Evolutionary conservation across 2,329 filamentous ascomycete species (phyloP), one percentile per base, ranked within the genome.

Genomic region (Xylariaceae sp.): DNA sequence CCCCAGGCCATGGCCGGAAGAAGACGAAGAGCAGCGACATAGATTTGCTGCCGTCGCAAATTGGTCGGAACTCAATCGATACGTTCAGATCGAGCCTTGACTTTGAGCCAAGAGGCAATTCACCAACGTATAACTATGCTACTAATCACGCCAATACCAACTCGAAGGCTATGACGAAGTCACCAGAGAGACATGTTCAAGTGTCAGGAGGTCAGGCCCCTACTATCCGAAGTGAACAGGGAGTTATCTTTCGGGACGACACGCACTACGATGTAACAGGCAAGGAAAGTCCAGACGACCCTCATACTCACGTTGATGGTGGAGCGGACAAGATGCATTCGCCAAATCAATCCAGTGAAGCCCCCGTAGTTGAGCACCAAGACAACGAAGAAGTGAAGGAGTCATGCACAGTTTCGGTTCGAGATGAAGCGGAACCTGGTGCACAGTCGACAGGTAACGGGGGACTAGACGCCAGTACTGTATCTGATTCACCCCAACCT

Each of bases 161-260:
- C 7, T 60, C 67, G 17, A 70, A 68, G 53, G 65, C 67, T 8
- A 67, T 69, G 51, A 63, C 61, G 35, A 67, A 66, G 18, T 68
- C 67, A 3, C 70, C 65, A 47, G 64, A 66, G 53, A 65, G 62
- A 39, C 68, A 67, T 10, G 68, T 72, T 1, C 65, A 72, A 42
- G 65, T 72, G 7, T 63, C 67, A 56, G 64, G 62, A n/a, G 65
- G 65, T 17, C 58, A 57, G 11, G 59, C 66, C 17, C 67, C 68
- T 11, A 70, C 71, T 23, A 72, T 72, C 56, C 66, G 65, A 55
- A 73, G 70, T 47, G 71, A 73, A 50, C 68, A 72, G 58, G 71
- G 69, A 3, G 63, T 72, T 3, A 72, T 72, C 51, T 55, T 72
- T 54, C 65, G 66, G 57, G 66, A 70, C 39, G 68, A 68, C 34